These are phyloP conservation scores for Aspergillus texensis DNA, from an alignment of 2,329 filamentous ascomycete genomes.

Conservation along the genomic window DNA sequence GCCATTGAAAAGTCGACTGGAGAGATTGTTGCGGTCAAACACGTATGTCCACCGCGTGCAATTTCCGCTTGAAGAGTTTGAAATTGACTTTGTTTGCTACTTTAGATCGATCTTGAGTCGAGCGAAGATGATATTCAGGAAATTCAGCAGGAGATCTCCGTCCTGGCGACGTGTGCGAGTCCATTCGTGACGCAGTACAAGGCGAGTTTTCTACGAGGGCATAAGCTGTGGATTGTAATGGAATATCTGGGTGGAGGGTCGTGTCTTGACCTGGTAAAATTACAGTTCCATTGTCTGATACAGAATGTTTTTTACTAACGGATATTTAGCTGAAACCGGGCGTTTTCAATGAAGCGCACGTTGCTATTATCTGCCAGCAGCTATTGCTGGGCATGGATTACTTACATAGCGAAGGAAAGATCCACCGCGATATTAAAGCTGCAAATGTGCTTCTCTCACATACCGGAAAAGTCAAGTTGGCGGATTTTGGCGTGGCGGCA, in stretches of 20 bases:
- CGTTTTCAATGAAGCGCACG: constrained; percentile 83
- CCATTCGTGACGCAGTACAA: constrained; percentile 96
- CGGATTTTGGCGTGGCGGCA: constrained; percentile 95
- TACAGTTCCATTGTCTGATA: background rate
- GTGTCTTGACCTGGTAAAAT: constrained; percentile 80
- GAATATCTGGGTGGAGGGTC: constrained; percentile 95
- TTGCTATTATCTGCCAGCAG: constrained; percentile 92
- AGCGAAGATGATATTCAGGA: constrained; percentile 98
- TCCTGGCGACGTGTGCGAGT: constrained; percentile 92
- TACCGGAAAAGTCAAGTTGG: constrained; percentile 87
- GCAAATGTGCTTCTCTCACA: constrained; percentile 94
- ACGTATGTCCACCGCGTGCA: constrained; percentile 61
- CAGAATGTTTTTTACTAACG: background rate
- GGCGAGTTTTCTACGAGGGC: constrained; percentile 90
- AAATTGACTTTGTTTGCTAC: constrained; percentile 6
- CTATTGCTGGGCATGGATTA: constrained; percentile 89
- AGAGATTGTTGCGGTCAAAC: constrained; percentile 94
- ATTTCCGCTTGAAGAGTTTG: background rate
- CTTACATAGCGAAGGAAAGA: constrained; percentile 89
- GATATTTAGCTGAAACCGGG: constrained; percentile 77
- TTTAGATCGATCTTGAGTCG: constrained; percentile 94
- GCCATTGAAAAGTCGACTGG: constrained; percentile 89
- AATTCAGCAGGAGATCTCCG: constrained; percentile 95
- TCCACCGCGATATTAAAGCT: constrained; percentile 95
- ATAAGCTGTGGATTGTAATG: constrained; percentile 99